A percentile compares a stretch with the other conserved stretches of the same genome.
These are phyloP conservation scores for Arthromyces matolae DNA, from an alignment of 768 basidiomycete species.

Conservation along the genomic window DNA sequence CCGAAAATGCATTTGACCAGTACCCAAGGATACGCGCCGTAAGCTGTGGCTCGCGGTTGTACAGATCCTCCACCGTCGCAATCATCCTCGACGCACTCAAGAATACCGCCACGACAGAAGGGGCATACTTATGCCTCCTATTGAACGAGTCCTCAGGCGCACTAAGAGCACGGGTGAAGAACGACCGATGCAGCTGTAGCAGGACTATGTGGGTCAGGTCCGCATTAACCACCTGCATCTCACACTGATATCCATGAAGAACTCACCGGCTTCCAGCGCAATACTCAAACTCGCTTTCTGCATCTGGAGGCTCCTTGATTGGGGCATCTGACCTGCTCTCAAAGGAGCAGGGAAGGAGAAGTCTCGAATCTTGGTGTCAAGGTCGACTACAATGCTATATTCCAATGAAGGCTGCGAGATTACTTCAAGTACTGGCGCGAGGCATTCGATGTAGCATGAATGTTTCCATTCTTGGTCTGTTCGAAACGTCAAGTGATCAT, in stretches of 20 bases:
- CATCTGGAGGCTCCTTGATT: slow-evolving; percentile 48
- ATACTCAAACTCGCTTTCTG: slow-evolving; percentile 57
- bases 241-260: too few relatives aligned
- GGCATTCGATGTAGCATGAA: slow-evolving; percentile 54
- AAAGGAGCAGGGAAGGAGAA: slow-evolving; percentile 51
- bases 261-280: slow-evolving; percentile 60
- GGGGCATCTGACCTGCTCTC: slow-evolving; percentile 34
- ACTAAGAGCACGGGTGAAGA: slow-evolving; percentile 61
- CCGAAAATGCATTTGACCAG: slow-evolving; percentile 54
- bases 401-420: slow-evolving; percentile 52
- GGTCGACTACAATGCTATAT: slow-evolving; percentile 46
- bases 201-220: slow-evolving; percentile 44
- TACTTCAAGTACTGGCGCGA: slow-evolving; percentile 58
- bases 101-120: slow-evolving; percentile 68
- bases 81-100: slow-evolving; percentile 62
- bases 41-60: slow-evolving; percentile 54
- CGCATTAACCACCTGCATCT: too few relatives aligned
- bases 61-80: slow-evolving; percentile 53
- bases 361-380: slow-evolving; percentile 60
- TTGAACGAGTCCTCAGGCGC: slow-evolving; percentile 57
- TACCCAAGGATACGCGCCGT: slow-evolving; percentile 50
- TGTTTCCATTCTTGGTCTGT: slow-evolving; percentile 73
- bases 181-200: slow-evolving; percentile 64
- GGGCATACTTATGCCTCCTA: slow-evolving; percentile 59
- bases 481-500: background rate